phyloP scores from a whole-genome alignment of 768 basidiomycete genomes.

The Porphyrellus cyaneotinctus region DNA sequence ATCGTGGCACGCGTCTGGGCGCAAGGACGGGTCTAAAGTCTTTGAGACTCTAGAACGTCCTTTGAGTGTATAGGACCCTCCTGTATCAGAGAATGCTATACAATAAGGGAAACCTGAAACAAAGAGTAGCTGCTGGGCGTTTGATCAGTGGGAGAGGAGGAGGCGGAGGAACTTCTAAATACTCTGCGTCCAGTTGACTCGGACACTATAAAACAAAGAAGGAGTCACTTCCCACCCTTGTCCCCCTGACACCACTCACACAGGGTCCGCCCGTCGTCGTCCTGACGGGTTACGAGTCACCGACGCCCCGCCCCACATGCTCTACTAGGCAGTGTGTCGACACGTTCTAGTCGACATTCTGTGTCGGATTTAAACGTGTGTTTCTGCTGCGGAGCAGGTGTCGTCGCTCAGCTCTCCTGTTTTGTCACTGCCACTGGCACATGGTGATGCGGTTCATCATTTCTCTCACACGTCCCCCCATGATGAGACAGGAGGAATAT shows the following conservation, averaged over 20 bases:
- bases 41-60: conserved; percentile 44
- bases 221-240: conserved; percentile 30
- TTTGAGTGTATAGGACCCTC: conserved; percentile 22
- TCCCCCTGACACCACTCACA: conserved; percentile 22
- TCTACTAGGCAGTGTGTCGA: neutral
- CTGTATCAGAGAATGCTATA: conserved; percentile 22
- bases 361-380: neutral
- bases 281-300: too few relatives aligned
- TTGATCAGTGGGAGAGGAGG: neutral
- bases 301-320: neutral
- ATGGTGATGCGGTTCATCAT: neutral
- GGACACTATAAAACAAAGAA: conserved; percentile 31
- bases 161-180: conserved; percentile 16
- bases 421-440: neutral
- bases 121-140: conserved; percentile 1
- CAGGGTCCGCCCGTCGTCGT: conserved; percentile 20
- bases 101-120: neutral
- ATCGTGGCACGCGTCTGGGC: conserved; percentile 35
- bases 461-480: neutral
- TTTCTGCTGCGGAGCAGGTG: neutral
- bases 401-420: neutral
- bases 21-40: conserved; percentile 33
- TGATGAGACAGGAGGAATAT: neutral
- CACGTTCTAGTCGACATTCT: neutral
- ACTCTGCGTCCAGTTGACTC: conserved; percentile 22